These are phyloP conservation scores for Chlorophyllum brunneum DNA, from an alignment of 768 basidiomycete species.

Conservation along the genomic window DNA sequence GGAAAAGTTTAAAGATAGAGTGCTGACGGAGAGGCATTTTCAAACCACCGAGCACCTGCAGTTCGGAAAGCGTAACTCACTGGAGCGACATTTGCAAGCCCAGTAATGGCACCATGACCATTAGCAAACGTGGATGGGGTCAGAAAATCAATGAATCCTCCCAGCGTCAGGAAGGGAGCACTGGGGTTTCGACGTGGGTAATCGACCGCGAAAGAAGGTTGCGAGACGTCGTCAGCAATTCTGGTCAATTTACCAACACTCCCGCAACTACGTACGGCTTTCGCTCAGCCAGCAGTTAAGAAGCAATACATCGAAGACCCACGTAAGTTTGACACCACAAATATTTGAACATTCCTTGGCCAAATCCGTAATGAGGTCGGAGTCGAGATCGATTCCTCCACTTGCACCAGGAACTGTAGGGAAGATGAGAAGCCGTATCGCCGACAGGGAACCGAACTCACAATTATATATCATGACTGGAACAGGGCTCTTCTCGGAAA, in stretches of 20 bases:
- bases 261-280: constrained; percentile 56
- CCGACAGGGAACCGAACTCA: constrained; percentile 30
- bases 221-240: constrained; percentile 66
- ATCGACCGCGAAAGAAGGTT: constrained; percentile 45
- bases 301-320: constrained; percentile 25
- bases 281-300: constrained; percentile 6
- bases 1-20: constrained; percentile 55
- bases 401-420: constrained; percentile 75
- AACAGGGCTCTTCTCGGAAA: constrained; percentile 76
- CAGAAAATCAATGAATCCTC: constrained; percentile 84
- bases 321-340: constrained; percentile 88
- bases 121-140: constrained; percentile 67
- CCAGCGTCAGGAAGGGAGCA: constrained; percentile 79
- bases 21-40: constrained; percentile 34
- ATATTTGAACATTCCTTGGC: constrained; percentile 75
- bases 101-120: constrained; percentile 88
- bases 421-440: constrained; percentile 12
- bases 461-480: constrained; percentile 90
- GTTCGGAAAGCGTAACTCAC: constrained; percentile 33
- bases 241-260: constrained; percentile 90
- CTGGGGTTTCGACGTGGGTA: constrained; percentile 66
- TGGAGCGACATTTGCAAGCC: constrained; percentile 81
- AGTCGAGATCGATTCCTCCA: constrained; percentile 89
- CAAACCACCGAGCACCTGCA: constrained; percentile 3
- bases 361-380: constrained; percentile 79